These are phyloP conservation scores for Cornus florida DNA, from an alignment of 148 eudicot species.

Conservation along the genomic window DNA sequence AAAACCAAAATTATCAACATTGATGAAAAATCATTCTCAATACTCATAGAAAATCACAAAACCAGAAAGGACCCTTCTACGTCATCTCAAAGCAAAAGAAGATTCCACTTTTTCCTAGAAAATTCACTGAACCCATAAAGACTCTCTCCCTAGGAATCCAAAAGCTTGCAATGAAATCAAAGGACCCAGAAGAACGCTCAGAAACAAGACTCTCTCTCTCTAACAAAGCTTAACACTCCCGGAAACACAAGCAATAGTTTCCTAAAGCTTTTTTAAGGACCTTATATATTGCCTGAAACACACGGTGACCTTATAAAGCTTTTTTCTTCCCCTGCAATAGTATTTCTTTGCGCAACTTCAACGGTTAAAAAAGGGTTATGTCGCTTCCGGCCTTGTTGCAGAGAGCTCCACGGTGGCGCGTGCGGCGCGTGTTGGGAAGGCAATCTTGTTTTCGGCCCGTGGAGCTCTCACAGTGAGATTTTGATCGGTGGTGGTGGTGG, in stretches of 20 bases:
- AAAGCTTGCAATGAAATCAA: not conserved
- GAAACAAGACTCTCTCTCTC: too few relatives aligned
- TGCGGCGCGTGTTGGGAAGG: too few relatives aligned
- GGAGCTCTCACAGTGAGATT: too few relatives aligned
- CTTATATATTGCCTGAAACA: not conserved
- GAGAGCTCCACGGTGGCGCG: too few relatives aligned
- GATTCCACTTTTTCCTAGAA: too few relatives aligned
- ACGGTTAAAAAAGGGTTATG: too few relatives aligned
- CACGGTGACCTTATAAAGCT: not conserved
- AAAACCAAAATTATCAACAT: not conserved
- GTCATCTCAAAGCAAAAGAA: too few relatives aligned
- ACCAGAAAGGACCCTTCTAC: not conserved
- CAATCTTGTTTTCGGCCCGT: too few relatives aligned
- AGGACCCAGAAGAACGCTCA: not conserved
- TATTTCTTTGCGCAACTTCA: too few relatives aligned
- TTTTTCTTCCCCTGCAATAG: too few relatives aligned
- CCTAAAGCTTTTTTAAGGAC: not conserved
- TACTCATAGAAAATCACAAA: not conserved
- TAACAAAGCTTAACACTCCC: not conserved
- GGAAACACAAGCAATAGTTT: not conserved
- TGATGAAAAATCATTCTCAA: constrained; percentile 3
- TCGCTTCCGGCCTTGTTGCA: too few relatives aligned
- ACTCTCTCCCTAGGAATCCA: not conserved
- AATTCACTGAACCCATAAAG: not conserved
- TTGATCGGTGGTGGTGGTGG: too few relatives aligned